phyloP scores from a whole-genome alignment of 306 rosid species.

The Hippophae gyantsensis region DNA sequence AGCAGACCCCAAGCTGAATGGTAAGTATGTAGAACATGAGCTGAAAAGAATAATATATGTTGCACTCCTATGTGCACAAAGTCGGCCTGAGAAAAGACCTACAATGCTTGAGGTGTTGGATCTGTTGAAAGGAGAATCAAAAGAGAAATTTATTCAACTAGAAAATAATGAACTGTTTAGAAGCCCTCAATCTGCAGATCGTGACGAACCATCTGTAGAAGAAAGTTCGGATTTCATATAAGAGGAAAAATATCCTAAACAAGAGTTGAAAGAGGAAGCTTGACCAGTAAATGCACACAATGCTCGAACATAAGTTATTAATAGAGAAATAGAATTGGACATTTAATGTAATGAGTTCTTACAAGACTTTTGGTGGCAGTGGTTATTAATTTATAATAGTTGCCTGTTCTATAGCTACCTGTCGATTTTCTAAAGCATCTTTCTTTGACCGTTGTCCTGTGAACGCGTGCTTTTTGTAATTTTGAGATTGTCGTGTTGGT shows the following conservation, averaged over 20 bases:
- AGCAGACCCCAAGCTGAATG: constrained; percentile 75
- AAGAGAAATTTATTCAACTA: constrained; percentile 49
- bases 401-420: too few relatives aligned
- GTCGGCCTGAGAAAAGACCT: constrained; percentile 67
- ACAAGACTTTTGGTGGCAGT: too few relatives aligned
- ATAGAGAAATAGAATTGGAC: neutral
- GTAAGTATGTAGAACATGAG: constrained; percentile 64
- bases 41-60: constrained; percentile 68
- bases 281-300: constrained; percentile 20
- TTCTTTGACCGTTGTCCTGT: too few relatives aligned
- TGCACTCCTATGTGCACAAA: constrained; percentile 58
- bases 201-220: constrained; percentile 37
- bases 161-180: constrained; percentile 62
- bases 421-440: too few relatives aligned
- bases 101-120: constrained; percentile 74
- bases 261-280: constrained; percentile 28
- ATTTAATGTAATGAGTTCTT: too few relatives aligned
- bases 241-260: constrained; percentile 49
- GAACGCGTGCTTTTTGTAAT: too few relatives aligned
- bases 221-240: constrained; percentile 64
- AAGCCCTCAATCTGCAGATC: constrained; percentile 24
- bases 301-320: constrained; percentile 3
- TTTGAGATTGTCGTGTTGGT: too few relatives aligned
- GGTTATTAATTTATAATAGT: too few relatives aligned
- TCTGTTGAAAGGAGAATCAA: constrained; percentile 63